A percentile compares a stretch with the other conserved stretches of the same genome.
Conservation (phyloP, 768 basidiomycete species). For the Kwoniella botswanensis region DNA sequence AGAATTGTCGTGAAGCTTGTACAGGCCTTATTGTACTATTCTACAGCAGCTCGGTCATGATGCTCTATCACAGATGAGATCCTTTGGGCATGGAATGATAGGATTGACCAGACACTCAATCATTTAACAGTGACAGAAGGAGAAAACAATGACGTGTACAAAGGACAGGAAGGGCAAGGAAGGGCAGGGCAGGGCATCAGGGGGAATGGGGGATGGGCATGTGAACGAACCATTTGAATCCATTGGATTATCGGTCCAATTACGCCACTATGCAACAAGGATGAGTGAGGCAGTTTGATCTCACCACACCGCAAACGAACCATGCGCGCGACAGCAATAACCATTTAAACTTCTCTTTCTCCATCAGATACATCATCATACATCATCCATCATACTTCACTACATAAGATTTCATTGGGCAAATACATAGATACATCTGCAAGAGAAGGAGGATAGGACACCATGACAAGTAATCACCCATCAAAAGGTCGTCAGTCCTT, state of each 20-base stretch:
- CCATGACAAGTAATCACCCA: background rate
- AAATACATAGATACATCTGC: background rate
- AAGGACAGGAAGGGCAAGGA: conserved; percentile 3
- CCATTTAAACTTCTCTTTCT: background rate
- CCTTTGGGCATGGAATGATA: too few relatives aligned
- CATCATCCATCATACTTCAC: background rate
- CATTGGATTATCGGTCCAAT: background rate
- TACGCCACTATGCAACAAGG: background rate
- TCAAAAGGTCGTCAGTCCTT: conserved; percentile 24
- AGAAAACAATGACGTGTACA: conserved; percentile 3
- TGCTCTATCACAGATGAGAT: too few relatives aligned
- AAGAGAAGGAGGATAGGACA: background rate
- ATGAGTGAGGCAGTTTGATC: background rate
- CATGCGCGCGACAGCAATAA: background rate
- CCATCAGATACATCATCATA: background rate
- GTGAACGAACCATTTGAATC: background rate
- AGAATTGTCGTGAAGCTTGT: too few relatives aligned
- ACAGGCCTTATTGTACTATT: too few relatives aligned
- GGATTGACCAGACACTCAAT: too few relatives aligned
- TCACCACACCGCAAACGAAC: too few relatives aligned
- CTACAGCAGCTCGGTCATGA: too few relatives aligned
- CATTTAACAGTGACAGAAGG: background rate
- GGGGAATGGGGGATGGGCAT: background rate
- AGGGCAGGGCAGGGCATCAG: background rate
- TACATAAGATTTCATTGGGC: background rate